Evolutionary conservation across 2,329 filamentous ascomycete genomes (phyloP), one percentile per base, ranked within the genome.

Genomic region (Cytospora mali): DNA sequence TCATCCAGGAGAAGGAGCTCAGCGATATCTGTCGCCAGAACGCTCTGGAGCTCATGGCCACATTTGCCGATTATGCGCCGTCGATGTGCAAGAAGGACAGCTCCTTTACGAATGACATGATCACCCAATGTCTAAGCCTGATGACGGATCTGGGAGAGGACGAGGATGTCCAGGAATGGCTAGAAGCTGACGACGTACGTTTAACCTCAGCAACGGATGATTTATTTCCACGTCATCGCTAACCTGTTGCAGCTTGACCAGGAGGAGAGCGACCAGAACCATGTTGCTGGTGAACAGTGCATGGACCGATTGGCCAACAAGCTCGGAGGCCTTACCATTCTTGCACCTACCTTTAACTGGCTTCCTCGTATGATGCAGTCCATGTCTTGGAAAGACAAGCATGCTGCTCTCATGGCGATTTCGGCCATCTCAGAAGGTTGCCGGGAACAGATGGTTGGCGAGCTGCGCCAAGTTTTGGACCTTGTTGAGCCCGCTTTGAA

Each of bases 291-390:
- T 65, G 95, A 99, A 77, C 95, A 99, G 77, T 96, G 92, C 69
- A 98, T 99, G 94, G 95, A 99, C 74, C 88, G 95, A 62, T 82
- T 99, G 59, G 94, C 95, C 61, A 99, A 98, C 81, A 97, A 97
- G 77, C 89, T 99, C 39, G 95, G 95, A 62, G 95, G 95, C n/a
- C 84, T 91, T 71, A 88, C 91, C n/a, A 90, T 99, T 62, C 81
- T 99, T 23, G 91, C 91, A 31, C 93, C 93, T 1, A 98, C 94
- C 0, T 99, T 98, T 78, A 90, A 90, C 75, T 99, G 95, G 95
- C 87, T 99, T 46, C 95, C 95, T 11, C 86, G 93, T 67, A 99
- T 99, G 95, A 96, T 98, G 88, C 92, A 89, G 59, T 98, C 95
- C 1, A 89, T 91, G 70, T 87, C 92, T 31, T 99, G 95, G 95